Percentiles rank a stretch among this genome's conserved stretches.
Evolutionary conservation across 352 stramenopile genomes (phyloP).

Genomic region (Thalassiosira sp.): DNA sequence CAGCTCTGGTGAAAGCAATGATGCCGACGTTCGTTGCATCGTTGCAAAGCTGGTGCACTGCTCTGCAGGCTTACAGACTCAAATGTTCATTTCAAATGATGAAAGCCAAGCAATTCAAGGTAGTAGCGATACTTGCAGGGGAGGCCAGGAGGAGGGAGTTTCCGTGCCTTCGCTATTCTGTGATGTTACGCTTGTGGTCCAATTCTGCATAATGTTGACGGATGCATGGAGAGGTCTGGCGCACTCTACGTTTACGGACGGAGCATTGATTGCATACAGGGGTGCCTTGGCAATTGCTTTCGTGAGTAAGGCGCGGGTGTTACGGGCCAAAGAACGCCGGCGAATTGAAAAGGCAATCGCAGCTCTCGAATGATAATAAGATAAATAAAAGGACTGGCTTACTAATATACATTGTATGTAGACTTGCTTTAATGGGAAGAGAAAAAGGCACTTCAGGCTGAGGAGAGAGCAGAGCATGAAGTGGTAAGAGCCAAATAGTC

Average conservation of each 20-base stretch:
- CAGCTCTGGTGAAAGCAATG: not conserved
- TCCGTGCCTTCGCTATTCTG: not conserved
- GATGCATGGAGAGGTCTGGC: slow-evolving; percentile 4
- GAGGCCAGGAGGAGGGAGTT: not conserved
- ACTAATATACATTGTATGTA: no score
- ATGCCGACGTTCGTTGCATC: not conserved
- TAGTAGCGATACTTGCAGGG: not conserved
- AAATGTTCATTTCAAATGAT: not conserved
- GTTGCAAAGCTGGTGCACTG: not conserved
- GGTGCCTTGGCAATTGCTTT: slow-evolving; percentile 2
- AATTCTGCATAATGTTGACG: not conserved
- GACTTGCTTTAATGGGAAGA: no score
- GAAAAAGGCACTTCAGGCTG: no score
- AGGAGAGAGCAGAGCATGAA: no score
- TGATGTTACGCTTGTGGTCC: not conserved
- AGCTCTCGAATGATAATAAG: not conserved
- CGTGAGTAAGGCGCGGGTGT: not conserved
- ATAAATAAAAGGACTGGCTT: no score
- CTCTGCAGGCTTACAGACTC: not conserved
- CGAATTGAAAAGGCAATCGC: slow-evolving; percentile 1
- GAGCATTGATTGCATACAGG: slow-evolving; percentile 1
- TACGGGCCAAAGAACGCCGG: not conserved
- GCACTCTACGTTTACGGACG: not conserved
- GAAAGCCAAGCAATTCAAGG: not conserved
- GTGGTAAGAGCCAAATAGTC: no score